Base-by-base conservation (phyloP, 169 alveolate genomes). In the Cryptosporidium sp. region DNA sequence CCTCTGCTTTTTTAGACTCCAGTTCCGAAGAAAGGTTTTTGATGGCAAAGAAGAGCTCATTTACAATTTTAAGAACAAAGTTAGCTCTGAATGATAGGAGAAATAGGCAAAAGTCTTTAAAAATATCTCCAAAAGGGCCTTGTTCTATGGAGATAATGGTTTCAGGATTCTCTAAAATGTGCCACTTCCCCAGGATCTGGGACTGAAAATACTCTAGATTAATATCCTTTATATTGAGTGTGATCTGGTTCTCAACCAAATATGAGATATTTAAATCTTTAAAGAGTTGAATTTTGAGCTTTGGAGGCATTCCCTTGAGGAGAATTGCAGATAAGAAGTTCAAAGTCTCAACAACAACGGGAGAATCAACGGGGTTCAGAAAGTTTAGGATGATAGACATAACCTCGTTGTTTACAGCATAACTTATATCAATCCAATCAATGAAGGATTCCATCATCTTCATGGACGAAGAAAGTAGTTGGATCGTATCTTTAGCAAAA, bases 391-490 rank as follows among this genome's bases (percentile, higher is more conserved):
- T 58, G 4, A 80, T 61, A 33, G 73, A 26, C 29, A 80, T 14
- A 35, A 80, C 89, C 41, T 80, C 89, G 16, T 80, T 43, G n/a
- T 67, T 80, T 9, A 80, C 48, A 35, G 89, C 71, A 62, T 80
- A 80, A n/a, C 68, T 62, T 29, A 80, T 61, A 65, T 80, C 89
- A 39, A 80, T 80, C 89, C 89, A 80, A 41, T 61, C 59, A 43
- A 80, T 67, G 26, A 61, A 80, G 18, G 89, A 80, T 21, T 80
- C 80, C 80, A 80, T 39, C 59, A 80, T 52, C 10, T 41, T 62
- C 50, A 80, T 45, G 9, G 89, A 61, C 3, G 69, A 65, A 29
- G 89, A 80, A 45, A 80, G 74, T 8, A 80, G 43, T 21, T 61
- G 65, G 14, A 80, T 65, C 2, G 9, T 67, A 14, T 62, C 68